Conservation (phyloP, 2,329 filamentous ascomycete species). For the Mariannaea sp. region DNA sequence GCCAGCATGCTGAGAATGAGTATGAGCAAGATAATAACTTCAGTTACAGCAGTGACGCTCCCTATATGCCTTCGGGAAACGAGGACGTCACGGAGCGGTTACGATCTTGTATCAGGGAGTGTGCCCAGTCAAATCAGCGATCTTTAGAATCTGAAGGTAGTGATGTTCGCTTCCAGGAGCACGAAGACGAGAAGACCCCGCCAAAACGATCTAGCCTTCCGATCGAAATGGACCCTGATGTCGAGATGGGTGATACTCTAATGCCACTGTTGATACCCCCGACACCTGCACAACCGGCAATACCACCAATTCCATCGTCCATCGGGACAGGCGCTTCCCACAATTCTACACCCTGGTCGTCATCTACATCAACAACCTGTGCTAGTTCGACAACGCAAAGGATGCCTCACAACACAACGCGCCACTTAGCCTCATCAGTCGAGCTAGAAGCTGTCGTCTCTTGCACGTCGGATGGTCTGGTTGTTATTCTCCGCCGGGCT, state of each 20-base stretch:
- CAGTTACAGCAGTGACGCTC: conserved; percentile 1
- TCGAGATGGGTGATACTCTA: conserved; percentile 27
- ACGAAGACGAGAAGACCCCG: conserved; percentile 49
- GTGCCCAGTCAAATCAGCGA: conserved; percentile 34
- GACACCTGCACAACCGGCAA: conserved; percentile 22
- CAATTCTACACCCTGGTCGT: conserved; percentile 28
- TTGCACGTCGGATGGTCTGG: conserved; percentile 85
- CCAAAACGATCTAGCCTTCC: conserved; percentile 37
- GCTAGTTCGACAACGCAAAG: conserved; percentile 9
- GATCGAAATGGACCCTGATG: conserved; percentile 46
- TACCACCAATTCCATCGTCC: conserved; percentile 19
- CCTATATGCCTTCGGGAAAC: not conserved
- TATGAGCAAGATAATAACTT: conserved; percentile 13
- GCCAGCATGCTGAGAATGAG: conserved; percentile 39
- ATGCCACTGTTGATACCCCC: conserved; percentile 12
- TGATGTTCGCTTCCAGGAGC: conserved; percentile 50
- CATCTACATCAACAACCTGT: conserved; percentile 5
- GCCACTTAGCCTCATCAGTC: conserved; percentile 50
- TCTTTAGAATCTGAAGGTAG: conserved; percentile 51
- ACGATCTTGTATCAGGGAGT: conserved; percentile 1
- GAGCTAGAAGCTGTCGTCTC: conserved; percentile 91
- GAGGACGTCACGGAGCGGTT: not conserved
- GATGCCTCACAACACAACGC: conserved; percentile 10
- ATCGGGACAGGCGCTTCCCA: conserved; percentile 10
- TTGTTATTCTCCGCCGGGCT: conserved; percentile 78